Evolutionary conservation across 257 asterid species (phyloP).

Genomic region (Ehretia macrophylla): DNA sequence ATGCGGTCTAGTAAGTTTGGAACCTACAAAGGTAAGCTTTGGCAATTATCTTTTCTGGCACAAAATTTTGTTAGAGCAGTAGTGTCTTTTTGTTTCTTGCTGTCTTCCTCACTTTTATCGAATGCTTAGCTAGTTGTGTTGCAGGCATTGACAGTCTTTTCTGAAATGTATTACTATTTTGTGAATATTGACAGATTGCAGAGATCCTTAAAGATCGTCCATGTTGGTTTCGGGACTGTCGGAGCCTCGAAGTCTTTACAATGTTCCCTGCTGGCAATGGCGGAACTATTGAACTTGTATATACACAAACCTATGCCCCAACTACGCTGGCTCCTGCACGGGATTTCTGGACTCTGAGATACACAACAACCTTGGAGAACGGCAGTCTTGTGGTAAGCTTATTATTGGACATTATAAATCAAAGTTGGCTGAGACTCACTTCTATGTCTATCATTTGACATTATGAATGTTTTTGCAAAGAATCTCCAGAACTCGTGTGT

Average conservation of each 20-base stretch:
- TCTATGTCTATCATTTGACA: no score
- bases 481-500: not conserved
- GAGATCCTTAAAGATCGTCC: slow-evolving; percentile 98
- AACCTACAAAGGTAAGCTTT: slow-evolving; percentile 72
- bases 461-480: no score
- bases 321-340: slow-evolving; percentile 95
- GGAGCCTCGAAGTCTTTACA: slow-evolving; percentile 84
- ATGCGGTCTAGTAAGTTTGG: slow-evolving; percentile 96
- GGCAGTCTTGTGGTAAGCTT: slow-evolving; percentile 91
- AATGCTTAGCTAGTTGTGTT: not conserved
- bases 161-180: no score
- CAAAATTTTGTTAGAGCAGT: no score
- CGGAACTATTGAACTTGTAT: slow-evolving; percentile 86
- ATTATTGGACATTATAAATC: slow-evolving; percentile 7
- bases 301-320: slow-evolving; percentile 92
- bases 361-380: slow-evolving; percentile 81
- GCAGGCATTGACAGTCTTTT: not conserved
- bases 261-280: slow-evolving; percentile 90
- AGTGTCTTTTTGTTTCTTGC: no score
- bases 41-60: not conserved
- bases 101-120: no score
- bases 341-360: slow-evolving; percentile 97
- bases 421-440: not conserved
- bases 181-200: slow-evolving; percentile 52
- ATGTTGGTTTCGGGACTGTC: slow-evolving; percentile 96